phyloP scores from a whole-genome alignment of 257 asterid genomes.

The Solanum neorickii region DNA sequence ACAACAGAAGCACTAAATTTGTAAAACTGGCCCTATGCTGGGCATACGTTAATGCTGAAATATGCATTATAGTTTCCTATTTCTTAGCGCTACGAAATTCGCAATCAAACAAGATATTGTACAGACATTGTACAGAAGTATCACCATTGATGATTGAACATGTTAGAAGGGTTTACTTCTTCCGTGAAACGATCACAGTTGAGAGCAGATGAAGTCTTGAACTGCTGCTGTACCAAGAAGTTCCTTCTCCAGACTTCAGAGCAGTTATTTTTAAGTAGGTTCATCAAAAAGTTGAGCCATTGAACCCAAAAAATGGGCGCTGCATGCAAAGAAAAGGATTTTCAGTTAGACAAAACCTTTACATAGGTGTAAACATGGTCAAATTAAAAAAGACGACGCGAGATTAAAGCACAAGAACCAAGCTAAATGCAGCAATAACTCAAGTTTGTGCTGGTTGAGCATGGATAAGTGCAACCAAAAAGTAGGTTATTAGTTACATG shows the following conservation, averaged over 20 bases:
- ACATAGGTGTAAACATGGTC: background rate
- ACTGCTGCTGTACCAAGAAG: background rate
- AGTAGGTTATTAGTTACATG: background rate
- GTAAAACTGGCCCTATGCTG: background rate
- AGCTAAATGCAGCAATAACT: background rate
- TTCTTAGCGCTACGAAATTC: background rate
- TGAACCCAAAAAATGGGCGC: conserved; percentile 76
- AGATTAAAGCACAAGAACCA: background rate
- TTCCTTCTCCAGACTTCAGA: background rate
- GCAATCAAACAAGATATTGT: background rate
- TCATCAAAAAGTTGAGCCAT: conserved; percentile 66
- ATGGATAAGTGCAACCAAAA: background rate
- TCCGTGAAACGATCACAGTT: background rate
- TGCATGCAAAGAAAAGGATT: conserved; percentile 16
- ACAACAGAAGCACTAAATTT: background rate
- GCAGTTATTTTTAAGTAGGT: background rate
- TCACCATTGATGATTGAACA: background rate
- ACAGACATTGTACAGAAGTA: background rate
- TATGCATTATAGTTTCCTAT: background rate
- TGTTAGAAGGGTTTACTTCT: background rate
- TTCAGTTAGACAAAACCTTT: background rate
- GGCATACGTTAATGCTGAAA: background rate
- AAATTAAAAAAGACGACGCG: background rate
- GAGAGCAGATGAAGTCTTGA: background rate
- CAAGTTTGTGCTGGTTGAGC: background rate